phyloP scores from a whole-genome alignment of 2,329 filamentous ascomycete genomes.

The Fusarium albosuccineum region DNA sequence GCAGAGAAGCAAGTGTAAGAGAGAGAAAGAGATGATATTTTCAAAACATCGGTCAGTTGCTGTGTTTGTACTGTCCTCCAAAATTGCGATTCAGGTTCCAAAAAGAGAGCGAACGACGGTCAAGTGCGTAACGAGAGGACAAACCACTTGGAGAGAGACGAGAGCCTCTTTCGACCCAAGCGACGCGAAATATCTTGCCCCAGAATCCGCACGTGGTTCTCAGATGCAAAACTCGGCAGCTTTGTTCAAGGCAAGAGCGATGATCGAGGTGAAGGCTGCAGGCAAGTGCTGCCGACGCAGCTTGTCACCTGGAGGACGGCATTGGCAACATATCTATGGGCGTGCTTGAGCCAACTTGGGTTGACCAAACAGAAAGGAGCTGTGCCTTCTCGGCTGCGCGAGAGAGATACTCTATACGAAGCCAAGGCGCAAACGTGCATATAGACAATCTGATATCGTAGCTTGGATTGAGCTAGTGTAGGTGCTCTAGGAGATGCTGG shows the following conservation, averaged over 20 bases:
- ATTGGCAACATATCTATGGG: constrained; percentile 2
- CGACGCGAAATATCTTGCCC: not conserved
- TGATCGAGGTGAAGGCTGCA: constrained; percentile 7
- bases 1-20: constrained; percentile 2
- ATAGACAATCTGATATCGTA: constrained; percentile 2
- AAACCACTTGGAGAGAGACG: constrained; percentile 6
- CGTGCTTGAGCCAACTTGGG: not conserved
- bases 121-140: constrained; percentile 16
- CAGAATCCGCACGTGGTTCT: constrained; percentile 13
- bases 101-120: constrained; percentile 27
- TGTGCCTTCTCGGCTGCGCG: not conserved
- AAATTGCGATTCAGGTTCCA: constrained; percentile 40
- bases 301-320: constrained; percentile 16
- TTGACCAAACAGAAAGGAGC: not conserved
- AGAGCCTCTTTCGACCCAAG: not conserved
- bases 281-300: constrained; percentile 19
- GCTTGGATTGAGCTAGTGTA: not conserved
- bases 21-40: constrained; percentile 13
- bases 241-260: constrained; percentile 7
- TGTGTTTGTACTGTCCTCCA: constrained; percentile 16
- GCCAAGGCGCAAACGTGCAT: constrained; percentile 33
- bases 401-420: constrained; percentile 25
- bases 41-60: constrained; percentile 16
- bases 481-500: not conserved
- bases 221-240: not conserved